Base-by-base conservation (phyloP, 768 basidiomycete species). In the Suillus americanus region DNA sequence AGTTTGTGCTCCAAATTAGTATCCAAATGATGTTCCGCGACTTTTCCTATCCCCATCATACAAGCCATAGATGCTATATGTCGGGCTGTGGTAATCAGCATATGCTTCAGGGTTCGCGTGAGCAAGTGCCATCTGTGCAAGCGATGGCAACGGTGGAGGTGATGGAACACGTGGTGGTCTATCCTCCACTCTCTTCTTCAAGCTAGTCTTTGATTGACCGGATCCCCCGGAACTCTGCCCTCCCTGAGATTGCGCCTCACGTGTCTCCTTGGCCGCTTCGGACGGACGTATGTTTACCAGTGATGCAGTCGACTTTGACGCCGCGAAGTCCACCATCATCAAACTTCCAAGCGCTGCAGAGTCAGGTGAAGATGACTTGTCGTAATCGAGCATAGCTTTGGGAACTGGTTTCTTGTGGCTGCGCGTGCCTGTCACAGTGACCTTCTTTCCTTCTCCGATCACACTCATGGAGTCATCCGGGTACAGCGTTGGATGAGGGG, bases 101-200 rank as follows among this genome's bases (percentile, higher is more conserved):
- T 84, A 90, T 4, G 81, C 86, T 61, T 87, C 84, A 5, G 85
- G 83, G 63, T 89, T 85, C 2, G 78, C 74, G 65, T 89, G 88
- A 53, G 85, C 82, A 71, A 92, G 72, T 57, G 83, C 91, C 90
- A 93, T 90, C 75, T 92, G 92, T 10, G 89, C 80, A 61, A 93
- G 73, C 30, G 90, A 90, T 13, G 90, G 91, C 48, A 91, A 72
- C 25, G 86, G 83, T 18, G 89, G 89, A 3, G 91, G 91, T 3
- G 90, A 90, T 3, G 91, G 91, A n/a, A 93, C 90, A 2, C 89
- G 84, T 14, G 91, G 91, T 16, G 90, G 89, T 71, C 81, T 86
- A 71, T 90, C 89, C 62, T 82, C 81, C 35, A 72, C 75, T 76
- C 73, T 71, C 65, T 71, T 81, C 61, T 72, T 73, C 67, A 75